Percentiles rank a stretch among this genome's conserved stretches.
phyloP scores from a whole-genome alignment of 2,329 filamentous ascomycete species.

The Curvularia eragrostidis region DNA sequence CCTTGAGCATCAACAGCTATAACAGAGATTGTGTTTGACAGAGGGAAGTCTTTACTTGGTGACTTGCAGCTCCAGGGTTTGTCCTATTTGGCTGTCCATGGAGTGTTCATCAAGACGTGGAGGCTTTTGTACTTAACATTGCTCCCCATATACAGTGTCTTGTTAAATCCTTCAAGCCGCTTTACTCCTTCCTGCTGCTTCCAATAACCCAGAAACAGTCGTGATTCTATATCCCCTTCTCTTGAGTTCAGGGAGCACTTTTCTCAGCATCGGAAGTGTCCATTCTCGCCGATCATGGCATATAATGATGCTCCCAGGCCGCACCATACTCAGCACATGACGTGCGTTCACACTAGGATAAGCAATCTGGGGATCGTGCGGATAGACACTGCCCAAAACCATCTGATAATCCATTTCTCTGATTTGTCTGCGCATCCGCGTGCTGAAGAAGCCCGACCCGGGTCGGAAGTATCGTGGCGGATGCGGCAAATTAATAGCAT shows the following conservation, averaged over 20 bases:
- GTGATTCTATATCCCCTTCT: slow-evolving; percentile 73
- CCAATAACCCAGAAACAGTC: slow-evolving; percentile 58
- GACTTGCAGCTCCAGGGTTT: not conserved
- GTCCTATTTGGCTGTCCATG: not conserved
- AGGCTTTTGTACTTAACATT: not conserved
- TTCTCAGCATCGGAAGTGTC: slow-evolving; percentile 79
- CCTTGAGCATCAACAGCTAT: not conserved
- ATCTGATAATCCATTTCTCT: slow-evolving; percentile 70
- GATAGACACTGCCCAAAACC: slow-evolving; percentile 85
- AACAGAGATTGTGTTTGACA: not conserved
- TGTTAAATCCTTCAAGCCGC: not conserved
- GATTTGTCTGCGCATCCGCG: slow-evolving; percentile 68
- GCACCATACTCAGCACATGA: slow-evolving; percentile 81
- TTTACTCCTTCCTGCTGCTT: slow-evolving; percentile 7
- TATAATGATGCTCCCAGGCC: slow-evolving; percentile 79
- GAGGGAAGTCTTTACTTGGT: not conserved
- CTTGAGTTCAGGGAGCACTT: slow-evolving; percentile 74
- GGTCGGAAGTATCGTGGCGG: slow-evolving; percentile 77
- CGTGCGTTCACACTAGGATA: slow-evolving; percentile 73
- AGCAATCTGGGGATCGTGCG: slow-evolving; percentile 86
- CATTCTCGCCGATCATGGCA: slow-evolving; percentile 86
- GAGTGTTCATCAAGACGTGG: not conserved
- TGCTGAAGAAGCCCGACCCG: slow-evolving; percentile 82
- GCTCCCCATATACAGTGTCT: not conserved
- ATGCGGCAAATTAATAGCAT: slow-evolving; percentile 48